Evolutionary conservation across 495 filamentous ascomycete species (phyloP), one percentile per base, ranked within the genome.

Genomic region (Cladorrhinum samala): DNA sequence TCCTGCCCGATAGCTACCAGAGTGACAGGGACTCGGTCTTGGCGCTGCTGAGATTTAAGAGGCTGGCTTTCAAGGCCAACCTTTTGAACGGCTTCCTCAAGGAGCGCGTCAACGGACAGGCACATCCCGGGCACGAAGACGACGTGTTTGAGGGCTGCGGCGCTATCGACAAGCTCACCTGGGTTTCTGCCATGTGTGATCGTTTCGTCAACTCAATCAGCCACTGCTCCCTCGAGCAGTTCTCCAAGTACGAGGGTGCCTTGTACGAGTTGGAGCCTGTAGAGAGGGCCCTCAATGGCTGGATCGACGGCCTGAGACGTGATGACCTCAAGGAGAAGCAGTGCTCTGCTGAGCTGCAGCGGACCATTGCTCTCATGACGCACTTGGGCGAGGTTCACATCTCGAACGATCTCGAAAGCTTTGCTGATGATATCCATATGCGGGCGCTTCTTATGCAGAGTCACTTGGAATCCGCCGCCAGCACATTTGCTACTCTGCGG

Each of bases 251-350:
- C 56, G 85, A 88, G 58, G 83, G 79, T 24, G 85, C 91, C 6
- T 65, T 92, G 41, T 89, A 91, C 59, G 93, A 97, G 62, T 75
- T 97, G 56, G 91, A 95, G 64, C 91, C 92, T 2, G 90, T 97
- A 13, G 93, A 98, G 69, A 77, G 89, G 33, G 88, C 88, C 1
- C 69, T 97, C 37, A 94, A 96, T 60, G 81, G 80, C 24, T 96
- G 91, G 85, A 84, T 97, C 56, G 91, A 96, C 38, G 78, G 77
- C 2, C 62, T 95, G 45, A 83, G 87, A 55, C 83, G 83, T 46
- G 90, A 96, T 58, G 91, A 96, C 50, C 66, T 97, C n/a, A 88
- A 90, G 62, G 83, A 87, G 70, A 82, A 84, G 60, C 84, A 89
- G 49, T 88, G 90, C 62, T 84, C 82, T 2, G 77, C 78, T 5